These are phyloP conservation scores for Amphirosellinia nigrospora DNA, from an alignment of 495 filamentous ascomycete genomes.

Conservation along the genomic window DNA sequence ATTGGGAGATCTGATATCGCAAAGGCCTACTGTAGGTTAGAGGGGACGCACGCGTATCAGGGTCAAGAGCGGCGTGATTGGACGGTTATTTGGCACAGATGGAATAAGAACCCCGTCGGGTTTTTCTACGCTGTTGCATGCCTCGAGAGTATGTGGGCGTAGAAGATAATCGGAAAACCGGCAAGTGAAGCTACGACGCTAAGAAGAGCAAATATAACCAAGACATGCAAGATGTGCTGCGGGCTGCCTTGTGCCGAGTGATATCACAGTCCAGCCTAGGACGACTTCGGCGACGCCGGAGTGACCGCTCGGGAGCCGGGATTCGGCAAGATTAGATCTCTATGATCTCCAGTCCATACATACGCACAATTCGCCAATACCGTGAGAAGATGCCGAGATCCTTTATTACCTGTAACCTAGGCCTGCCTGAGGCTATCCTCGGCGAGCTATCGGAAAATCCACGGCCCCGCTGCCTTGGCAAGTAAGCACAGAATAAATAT, in stretches of 20 bases:
- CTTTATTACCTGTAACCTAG: background rate
- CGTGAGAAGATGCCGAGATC: background rate
- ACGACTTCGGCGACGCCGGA: conserved; percentile 17
- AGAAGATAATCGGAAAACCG: conserved; percentile 21
- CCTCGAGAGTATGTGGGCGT: background rate
- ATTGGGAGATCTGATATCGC: conserved; percentile 9
- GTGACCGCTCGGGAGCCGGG: conserved; percentile 8
- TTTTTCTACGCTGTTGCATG: background rate
- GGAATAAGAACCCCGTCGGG: background rate
- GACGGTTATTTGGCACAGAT: background rate
- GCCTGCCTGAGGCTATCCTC: background rate
- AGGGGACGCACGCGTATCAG: background rate
- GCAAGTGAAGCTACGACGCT: conserved; percentile 20
- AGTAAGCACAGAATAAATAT: background rate
- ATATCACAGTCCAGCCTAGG: conserved; percentile 19
- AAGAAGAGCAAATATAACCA: conserved; percentile 17
- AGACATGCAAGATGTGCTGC: conserved; percentile 17
- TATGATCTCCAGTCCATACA: background rate
- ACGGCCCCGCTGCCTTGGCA: background rate
- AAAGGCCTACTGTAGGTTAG: no score
- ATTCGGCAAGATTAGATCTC: background rate
- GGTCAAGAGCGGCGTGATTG: background rate
- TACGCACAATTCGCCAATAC: background rate
- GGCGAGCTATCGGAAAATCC: background rate
- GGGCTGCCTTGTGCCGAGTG: conserved; percentile 6